Evolutionary conservation across 2,329 filamentous ascomycete genomes (phyloP).

Genomic region (Colletotrichum chrysophilum): DNA sequence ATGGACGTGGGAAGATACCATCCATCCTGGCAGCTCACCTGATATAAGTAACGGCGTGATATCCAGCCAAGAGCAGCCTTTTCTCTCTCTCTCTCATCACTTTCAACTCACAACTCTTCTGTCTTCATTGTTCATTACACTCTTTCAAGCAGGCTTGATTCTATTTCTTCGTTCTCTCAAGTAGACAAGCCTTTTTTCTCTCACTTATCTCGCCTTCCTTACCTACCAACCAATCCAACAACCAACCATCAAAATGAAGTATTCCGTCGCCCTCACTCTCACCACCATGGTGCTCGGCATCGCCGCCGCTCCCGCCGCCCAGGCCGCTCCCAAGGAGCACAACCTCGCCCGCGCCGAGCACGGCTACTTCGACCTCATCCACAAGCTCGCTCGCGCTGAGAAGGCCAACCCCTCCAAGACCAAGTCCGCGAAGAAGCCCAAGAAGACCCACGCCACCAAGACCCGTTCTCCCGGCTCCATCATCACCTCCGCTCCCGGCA

Average conservation of each 20-base stretch:
- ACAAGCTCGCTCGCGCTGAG: conserved; percentile 13
- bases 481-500: conserved; percentile 11
- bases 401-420: conserved; percentile 4
- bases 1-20: not conserved
- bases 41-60: conserved; percentile 15
- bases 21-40: not conserved
- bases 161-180: conserved; percentile 1
- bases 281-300: conserved; percentile 16
- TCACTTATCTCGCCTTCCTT: not conserved
- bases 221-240: not conserved
- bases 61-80: not conserved
- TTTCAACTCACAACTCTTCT: not conserved
- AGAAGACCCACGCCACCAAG: conserved; percentile 7
- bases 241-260: conserved; percentile 14
- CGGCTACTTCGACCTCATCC: conserved; percentile 17
- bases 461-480: not conserved
- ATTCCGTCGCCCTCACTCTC: conserved; percentile 8
- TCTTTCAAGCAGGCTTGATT: conserved; percentile 22
- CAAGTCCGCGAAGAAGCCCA: not conserved
- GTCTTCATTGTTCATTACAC: not conserved
- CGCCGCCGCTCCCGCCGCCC: conserved; percentile 5
- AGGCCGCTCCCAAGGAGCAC: not conserved
- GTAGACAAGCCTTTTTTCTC: conserved; percentile 10
- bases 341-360: conserved; percentile 4
- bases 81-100: not conserved